Evolutionary conservation across 495 filamentous ascomycete species (phyloP).

Genomic region (Daldinia caldariorum): DNA sequence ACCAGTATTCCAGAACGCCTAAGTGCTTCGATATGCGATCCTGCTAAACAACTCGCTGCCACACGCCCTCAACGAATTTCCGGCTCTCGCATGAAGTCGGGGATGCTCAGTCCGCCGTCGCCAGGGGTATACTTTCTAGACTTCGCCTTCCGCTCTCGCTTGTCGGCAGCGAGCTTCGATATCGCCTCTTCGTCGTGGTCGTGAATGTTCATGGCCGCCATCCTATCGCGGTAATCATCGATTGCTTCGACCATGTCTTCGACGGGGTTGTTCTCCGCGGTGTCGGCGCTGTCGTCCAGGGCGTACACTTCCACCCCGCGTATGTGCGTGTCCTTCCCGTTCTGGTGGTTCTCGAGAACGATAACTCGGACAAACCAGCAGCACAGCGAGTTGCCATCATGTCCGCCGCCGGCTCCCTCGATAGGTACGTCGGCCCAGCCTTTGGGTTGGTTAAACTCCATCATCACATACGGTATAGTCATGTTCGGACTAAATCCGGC

Average conservation of each 20-base stretch:
- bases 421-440: conserved; percentile 92
- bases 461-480: conserved; percentile 80
- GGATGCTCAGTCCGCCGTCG: conserved; percentile 48
- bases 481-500: conserved; percentile 90
- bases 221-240: conserved; percentile 36
- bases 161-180: conserved; percentile 23
- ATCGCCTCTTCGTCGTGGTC: conserved; percentile 47
- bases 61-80: conserved; percentile 52
- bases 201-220: conserved; percentile 39
- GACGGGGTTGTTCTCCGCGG: conserved; percentile 45
- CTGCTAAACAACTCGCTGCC: neutral
- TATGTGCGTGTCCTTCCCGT: conserved; percentile 98
- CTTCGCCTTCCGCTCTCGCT: conserved; percentile 34
- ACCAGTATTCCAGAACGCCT: conserved; percentile 34
- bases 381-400: conserved; percentile 75
- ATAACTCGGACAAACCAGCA: conserved; percentile 87
- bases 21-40: conserved; percentile 1
- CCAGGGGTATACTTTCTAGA: conserved; percentile 43
- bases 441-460: conserved; percentile 79
- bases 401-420: conserved; percentile 69
- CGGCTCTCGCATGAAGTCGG: conserved; percentile 58
- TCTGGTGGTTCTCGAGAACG: conserved; percentile 96
- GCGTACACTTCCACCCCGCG: conserved; percentile 93
- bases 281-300: conserved; percentile 63
- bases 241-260: conserved; percentile 46